Conservation (phyloP, 257 asterid species). For the Sherardia arvensis region DNA sequence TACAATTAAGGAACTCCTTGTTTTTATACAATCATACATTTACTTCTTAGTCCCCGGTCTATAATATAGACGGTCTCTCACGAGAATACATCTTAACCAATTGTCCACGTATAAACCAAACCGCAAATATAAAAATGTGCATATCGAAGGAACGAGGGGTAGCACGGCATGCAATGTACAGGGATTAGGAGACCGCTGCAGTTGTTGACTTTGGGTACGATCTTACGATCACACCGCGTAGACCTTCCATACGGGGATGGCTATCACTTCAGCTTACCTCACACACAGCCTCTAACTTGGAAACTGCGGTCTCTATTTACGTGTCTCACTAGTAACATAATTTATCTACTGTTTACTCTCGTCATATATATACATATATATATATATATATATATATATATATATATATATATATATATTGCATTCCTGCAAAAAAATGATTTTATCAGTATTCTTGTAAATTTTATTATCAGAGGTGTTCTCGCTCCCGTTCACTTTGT, state of each 20-base stretch:
- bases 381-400: too few relatives aligned
- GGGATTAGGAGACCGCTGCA: constrained; percentile 10
- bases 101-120: constrained; percentile 17
- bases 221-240: background rate
- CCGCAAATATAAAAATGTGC: background rate
- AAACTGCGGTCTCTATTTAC: constrained; percentile 10
- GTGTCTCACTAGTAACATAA: background rate
- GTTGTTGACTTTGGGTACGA: constrained; percentile 5
- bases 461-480: too few relatives aligned
- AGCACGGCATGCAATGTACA: background rate
- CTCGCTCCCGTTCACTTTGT: too few relatives aligned
- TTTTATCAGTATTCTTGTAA: too few relatives aligned
- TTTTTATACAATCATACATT: too few relatives aligned
- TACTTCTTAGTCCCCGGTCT: too few relatives aligned
- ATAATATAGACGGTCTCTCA: too few relatives aligned
- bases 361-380: too few relatives aligned
- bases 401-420: too few relatives aligned
- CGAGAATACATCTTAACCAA: too few relatives aligned
- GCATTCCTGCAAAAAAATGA: too few relatives aligned
- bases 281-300: constrained; percentile 4
- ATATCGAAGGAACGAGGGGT: background rate
- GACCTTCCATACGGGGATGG: constrained; percentile 21
- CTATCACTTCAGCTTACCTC: constrained; percentile 15
- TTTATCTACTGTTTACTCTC: background rate
- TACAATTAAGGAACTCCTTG: too few relatives aligned